Evolutionary conservation across 2,329 filamentous ascomycete genomes (phyloP), one percentile per base, ranked within the genome.

Genomic region (Trichoderma simmonsii): DNA sequence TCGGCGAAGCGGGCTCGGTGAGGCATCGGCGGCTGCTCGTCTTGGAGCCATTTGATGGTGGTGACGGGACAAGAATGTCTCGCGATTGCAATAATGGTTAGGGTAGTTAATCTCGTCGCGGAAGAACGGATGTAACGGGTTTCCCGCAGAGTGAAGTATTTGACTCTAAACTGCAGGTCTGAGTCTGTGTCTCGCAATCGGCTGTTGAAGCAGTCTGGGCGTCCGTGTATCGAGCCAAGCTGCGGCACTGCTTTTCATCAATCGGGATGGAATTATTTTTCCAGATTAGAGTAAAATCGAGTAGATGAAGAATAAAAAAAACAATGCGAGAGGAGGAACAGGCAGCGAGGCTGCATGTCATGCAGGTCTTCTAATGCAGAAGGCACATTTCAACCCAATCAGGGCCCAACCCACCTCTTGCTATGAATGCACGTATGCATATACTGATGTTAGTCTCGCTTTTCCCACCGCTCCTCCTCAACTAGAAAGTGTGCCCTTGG

Each of bases 371-470:
- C 57, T 62, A 39, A 70, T 62, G 43, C 67, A 68, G 26, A 68
- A 70, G 54, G 43, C 67, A 60, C 54, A 68, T 68, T 68, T 68
- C 65, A 60, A 68, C 65, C 65, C 65, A 60, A 68, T 68, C 32
- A 57, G 65, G 65, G 65, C 65, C 65, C 28, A 68, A 68, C 30
- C 65, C 56, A 43, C 54, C 65, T 60, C 43, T 60, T 39, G 32
- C 48, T 11, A 26, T 18, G 21, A 26, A 26, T 61, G 34, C 57
- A 56, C 18, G 32, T 14, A 54, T 26, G 32, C 12, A 39, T 61
- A 30, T 34, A 62, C 21, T 54, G 15, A 54, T 54, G 6, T 18
- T 18, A 36, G n/a, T 24, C 18, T 24, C 56, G 62, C 21, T 6
- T 36, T 56, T 59, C 39, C 21, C 57, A 63, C 36, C 57, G 30